These are phyloP conservation scores for Biscogniauxia marginata DNA, from an alignment of 2,329 filamentous ascomycete species.

Conservation along the genomic window DNA sequence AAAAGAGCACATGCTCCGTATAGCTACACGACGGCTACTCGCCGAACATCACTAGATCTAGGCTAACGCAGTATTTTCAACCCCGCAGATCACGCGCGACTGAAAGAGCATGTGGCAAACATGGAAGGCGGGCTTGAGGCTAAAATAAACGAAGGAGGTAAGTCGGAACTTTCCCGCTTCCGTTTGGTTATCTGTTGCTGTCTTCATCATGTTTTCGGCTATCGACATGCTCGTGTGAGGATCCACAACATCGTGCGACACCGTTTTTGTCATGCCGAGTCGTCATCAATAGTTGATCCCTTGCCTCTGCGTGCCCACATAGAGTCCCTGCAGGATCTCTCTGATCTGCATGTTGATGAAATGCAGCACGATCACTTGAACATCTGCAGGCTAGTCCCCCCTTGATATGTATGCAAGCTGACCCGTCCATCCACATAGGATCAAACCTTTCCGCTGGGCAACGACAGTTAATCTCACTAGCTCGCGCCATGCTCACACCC, in stretches of 20 bases:
- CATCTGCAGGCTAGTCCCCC: slow-evolving; percentile 1
- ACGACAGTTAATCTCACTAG: slow-evolving; percentile 88
- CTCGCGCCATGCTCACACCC: slow-evolving; percentile 88
- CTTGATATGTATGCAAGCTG: slow-evolving; percentile 12
- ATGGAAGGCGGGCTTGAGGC: slow-evolving; percentile 93
- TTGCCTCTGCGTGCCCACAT: slow-evolving; percentile 16
- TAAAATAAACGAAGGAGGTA: slow-evolving; percentile 89
- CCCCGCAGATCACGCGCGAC: slow-evolving; percentile 76
- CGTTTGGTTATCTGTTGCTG: slow-evolving; percentile 27
- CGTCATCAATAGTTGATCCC: slow-evolving; percentile 9
- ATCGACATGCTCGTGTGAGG: slow-evolving; percentile 23
- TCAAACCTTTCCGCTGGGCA: slow-evolving; percentile 96
- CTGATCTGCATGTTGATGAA: slow-evolving; percentile 29
- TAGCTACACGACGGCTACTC: slow-evolving; percentile 18
- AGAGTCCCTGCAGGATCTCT: slow-evolving; percentile 35
- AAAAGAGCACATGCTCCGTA: slow-evolving; percentile 22
- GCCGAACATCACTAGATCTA: slow-evolving; percentile 18
- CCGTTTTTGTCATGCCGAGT: slow-evolving; percentile 18
- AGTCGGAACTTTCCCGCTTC: slow-evolving; percentile 41
- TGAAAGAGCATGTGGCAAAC: slow-evolving; percentile 82
- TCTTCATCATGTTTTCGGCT: slow-evolving; percentile 30
- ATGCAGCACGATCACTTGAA: slow-evolving; percentile 1
- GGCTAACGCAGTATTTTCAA: slow-evolving; percentile 37
- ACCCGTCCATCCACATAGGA: slow-evolving; percentile 49
- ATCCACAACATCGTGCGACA: slow-evolving; percentile 16